phyloP scores from a whole-genome alignment of 495 filamentous ascomycete genomes.

The Xeromyces bisporus region DNA sequence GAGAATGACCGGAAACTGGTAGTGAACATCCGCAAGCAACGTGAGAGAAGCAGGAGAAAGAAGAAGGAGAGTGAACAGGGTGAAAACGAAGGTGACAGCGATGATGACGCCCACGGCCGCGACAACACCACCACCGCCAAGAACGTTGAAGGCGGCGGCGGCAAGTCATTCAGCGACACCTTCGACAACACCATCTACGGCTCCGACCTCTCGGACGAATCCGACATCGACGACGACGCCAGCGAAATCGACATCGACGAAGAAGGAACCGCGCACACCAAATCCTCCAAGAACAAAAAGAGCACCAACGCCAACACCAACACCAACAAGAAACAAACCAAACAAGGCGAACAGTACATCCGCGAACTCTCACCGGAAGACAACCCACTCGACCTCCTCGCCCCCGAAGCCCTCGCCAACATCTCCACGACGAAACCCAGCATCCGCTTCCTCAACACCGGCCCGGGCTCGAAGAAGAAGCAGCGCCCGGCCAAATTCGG shows the following conservation, averaged over 20 bases:
- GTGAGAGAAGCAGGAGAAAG: slow-evolving; percentile 71
- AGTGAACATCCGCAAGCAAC: slow-evolving; percentile 81
- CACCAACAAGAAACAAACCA: slow-evolving; percentile 24
- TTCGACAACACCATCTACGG: slow-evolving; percentile 93
- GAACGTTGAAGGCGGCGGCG: slow-evolving; percentile 3
- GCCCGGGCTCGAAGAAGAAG: slow-evolving; percentile 27
- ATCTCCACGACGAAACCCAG: slow-evolving; percentile 84
- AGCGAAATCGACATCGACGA: slow-evolving; percentile 40
- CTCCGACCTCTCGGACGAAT: slow-evolving; percentile 57
- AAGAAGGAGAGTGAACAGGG: slow-evolving; percentile 45
- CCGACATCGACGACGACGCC: slow-evolving; percentile 42
- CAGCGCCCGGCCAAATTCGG: slow-evolving; percentile 48
- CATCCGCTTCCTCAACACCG: slow-evolving; percentile 28
- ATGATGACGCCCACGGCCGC: slow-evolving; percentile 18
- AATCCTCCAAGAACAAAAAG: slow-evolving; percentile 3
- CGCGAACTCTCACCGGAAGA: slow-evolving; percentile 64
- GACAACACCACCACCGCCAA: slow-evolving; percentile 11
- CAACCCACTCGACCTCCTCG: slow-evolving; percentile 86
- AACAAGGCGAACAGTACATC: slow-evolving; percentile 60
- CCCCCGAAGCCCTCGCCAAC: slow-evolving; percentile 70
- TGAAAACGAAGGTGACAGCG: slow-evolving; percentile 33
- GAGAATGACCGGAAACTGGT: slow-evolving; percentile 81
- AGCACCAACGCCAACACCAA: slow-evolving; percentile 14
- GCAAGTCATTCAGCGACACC: slow-evolving; percentile 54
- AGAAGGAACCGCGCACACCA: slow-evolving; percentile 21